Evolutionary conservation across 257 asterid species (phyloP), one percentile per base, ranked within the genome.

Genomic region (Hygrophila difformis): DNA sequence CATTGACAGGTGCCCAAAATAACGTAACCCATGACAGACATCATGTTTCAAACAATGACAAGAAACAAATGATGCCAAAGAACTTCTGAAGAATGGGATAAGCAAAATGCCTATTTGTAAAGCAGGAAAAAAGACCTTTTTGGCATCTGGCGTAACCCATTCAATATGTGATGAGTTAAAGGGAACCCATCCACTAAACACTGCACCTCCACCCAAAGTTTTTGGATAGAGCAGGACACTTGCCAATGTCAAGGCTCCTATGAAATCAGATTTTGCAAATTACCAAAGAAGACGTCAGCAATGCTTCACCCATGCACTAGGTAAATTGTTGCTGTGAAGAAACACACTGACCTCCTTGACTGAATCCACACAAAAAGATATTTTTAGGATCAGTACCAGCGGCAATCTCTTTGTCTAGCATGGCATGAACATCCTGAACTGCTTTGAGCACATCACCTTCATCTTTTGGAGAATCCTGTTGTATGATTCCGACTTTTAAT

Each of bases 161-260:
- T 76, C 87, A 43, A 78, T 70, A 28, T 26, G 31, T 5, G 94
- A 73, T 43, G 87, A 52, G 64, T 76, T 82, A 29, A 91, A 82
- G 12, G 98, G 92, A 51, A 91, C 81, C 96, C 98, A 86, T 53
- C 95, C 98, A 64, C 98, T 91, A 66, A 91, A 91, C 36, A 86
- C 81, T 3, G 93, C 96, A 59, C 89, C 96, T 61, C 98, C 98
- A 63, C 98, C 98, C 16, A 91, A 70, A 44, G 91, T 73, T 68
- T 67, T 82, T 12, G 96, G 96, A 57, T 91, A 80, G 51, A 85
- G 68, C 61, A 91, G 67, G 65, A 86, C 76, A 60, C 98, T 86
- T 35, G 96, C 96, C 77, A 91, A 70, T 9, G 96, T 77, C 72
- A 91, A 76, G 41, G 96, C 93, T 67, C 98, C 96, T 91, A 51